phyloP scores from a whole-genome alignment of 805 yeast genomes.

The Barnettozyma californica region DNA sequence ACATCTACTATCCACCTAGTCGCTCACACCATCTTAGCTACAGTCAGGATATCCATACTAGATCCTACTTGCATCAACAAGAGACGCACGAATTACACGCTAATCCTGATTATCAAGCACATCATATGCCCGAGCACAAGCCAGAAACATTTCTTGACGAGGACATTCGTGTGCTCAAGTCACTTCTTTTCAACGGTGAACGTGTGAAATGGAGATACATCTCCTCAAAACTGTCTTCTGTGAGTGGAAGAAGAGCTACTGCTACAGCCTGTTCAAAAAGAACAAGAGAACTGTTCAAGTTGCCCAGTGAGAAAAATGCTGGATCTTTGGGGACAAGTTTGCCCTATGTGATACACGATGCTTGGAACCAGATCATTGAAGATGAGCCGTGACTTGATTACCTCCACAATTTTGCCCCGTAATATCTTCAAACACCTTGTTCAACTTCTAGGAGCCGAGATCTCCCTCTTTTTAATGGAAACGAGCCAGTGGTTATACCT shows the following conservation, averaged over 20 bases:
- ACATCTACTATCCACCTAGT: conserved; percentile 3
- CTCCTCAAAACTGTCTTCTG: conserved; percentile 37
- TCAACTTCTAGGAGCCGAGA: neutral
- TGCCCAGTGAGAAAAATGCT: conserved; percentile 42
- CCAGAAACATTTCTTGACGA: conserved; percentile 28
- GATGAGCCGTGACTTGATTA: conserved; percentile 12
- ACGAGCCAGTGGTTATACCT: neutral
- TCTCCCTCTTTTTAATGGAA: neutral
- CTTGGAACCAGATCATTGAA: conserved; percentile 40
- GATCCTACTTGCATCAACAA: conserved; percentile 1
- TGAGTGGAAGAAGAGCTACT: conserved; percentile 30
- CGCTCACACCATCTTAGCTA: neutral
- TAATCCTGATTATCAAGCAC: neutral
- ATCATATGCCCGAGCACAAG: conserved; percentile 1
- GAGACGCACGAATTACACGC: neutral
- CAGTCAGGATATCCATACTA: neutral
- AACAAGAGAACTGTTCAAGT: conserved; percentile 49
- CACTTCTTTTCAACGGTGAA: conserved; percentile 46
- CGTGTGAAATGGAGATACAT: conserved; percentile 56
- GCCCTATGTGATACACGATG: conserved; percentile 44
- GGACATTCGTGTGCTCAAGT: conserved; percentile 42
- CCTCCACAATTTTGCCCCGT: too few relatives aligned
- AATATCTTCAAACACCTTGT: too few relatives aligned
- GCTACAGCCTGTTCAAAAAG: conserved; percentile 51
- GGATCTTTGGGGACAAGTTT: conserved; percentile 42